These are phyloP conservation scores for Auxenochlorella protothecoides DNA, from an alignment of 139 green algal species.

Conservation along the genomic window DNA sequence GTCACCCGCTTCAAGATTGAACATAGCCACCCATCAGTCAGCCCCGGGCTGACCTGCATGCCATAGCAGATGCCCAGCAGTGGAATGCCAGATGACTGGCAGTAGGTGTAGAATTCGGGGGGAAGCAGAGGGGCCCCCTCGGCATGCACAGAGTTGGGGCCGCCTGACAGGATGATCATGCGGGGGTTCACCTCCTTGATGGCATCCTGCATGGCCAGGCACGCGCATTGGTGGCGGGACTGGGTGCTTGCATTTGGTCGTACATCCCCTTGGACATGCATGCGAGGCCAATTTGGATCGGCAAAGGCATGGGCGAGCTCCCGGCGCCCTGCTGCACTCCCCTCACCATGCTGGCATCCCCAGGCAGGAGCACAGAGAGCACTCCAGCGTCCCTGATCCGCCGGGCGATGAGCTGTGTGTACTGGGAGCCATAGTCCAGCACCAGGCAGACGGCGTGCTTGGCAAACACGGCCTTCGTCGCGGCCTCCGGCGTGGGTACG, in stretches of 20 bases:
- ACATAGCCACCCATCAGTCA: too few relatives aligned
- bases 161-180: constrained; percentile 89
- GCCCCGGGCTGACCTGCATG: constrained; percentile 63
- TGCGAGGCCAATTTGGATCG: too few relatives aligned
- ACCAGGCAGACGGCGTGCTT: constrained; percentile 44
- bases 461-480: constrained; percentile 11
- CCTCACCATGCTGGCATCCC: constrained; percentile 66
- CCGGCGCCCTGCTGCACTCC: background rate
- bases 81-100: constrained; percentile 43
- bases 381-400: constrained; percentile 83
- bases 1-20: too few relatives aligned
- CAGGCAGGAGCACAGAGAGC: constrained; percentile 85
- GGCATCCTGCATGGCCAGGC: background rate
- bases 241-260: too few relatives aligned
- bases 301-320: background rate
- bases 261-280: too few relatives aligned
- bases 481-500: background rate
- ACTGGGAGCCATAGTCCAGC: constrained; percentile 90
- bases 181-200: constrained; percentile 66
- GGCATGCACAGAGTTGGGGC: constrained; percentile 92
- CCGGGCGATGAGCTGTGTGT: constrained; percentile 94
- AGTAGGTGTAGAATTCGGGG: constrained; percentile 76
- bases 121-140: constrained; percentile 74
- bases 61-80: constrained; percentile 98
- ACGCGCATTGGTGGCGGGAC: background rate